phyloP scores from a whole-genome alignment of 768 basidiomycete species.

The Boletus barrowsii region DNA sequence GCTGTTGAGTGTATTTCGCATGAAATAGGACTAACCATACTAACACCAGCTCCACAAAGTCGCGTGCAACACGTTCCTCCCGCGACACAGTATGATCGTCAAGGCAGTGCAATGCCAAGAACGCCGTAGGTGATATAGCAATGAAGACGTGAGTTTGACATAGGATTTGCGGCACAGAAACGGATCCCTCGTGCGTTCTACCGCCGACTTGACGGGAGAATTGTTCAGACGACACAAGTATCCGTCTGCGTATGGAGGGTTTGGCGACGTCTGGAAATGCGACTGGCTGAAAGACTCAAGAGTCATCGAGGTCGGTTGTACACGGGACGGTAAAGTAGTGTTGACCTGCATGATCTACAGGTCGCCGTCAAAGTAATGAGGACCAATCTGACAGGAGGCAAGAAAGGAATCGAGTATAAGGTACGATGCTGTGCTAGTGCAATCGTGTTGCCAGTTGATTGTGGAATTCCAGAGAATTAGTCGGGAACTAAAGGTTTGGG shows the following conservation, averaged over 20 bases:
- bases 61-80: neutral
- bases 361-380: slow-evolving; percentile 28
- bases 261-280: slow-evolving; percentile 24
- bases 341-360: slow-evolving; percentile 5
- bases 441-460: neutral
- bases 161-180: neutral
- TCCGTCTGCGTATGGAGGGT: slow-evolving; percentile 23
- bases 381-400: slow-evolving; percentile 11
- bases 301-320: slow-evolving; percentile 17
- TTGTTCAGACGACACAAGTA: slow-evolving; percentile 15
- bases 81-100: neutral
- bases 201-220: slow-evolving; percentile 11
- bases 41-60: neutral
- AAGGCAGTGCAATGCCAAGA: neutral
- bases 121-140: slow-evolving; percentile 3
- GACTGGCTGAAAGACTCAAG: slow-evolving; percentile 19
- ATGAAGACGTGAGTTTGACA: neutral
- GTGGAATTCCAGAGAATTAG: slow-evolving; percentile 4
- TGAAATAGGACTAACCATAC: neutral
- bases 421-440: neutral
- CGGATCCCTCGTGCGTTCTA: neutral
- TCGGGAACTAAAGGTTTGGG: slow-evolving; percentile 26
- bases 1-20: neutral
- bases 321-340: neutral
- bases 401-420: slow-evolving; percentile 12